phyloP scores from a whole-genome alignment of 352 stramenopile genomes.

The Globisporangium paroecandrum region DNA sequence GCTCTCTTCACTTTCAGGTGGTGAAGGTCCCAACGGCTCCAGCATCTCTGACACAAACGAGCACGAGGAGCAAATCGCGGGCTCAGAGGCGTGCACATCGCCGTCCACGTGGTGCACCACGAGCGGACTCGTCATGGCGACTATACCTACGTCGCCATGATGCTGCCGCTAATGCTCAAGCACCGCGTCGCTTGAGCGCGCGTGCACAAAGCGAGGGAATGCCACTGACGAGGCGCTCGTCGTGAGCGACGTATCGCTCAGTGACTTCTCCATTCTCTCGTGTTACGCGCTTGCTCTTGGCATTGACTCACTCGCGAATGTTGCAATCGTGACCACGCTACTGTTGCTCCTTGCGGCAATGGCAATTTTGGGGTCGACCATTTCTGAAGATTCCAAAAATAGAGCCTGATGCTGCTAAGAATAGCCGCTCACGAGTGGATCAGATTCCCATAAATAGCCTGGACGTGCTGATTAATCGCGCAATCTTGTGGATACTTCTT shows the following conservation, averaged over 20 bases:
- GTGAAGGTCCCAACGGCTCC: not conserved
- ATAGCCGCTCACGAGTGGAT: not conserved
- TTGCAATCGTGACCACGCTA: too few species aligned
- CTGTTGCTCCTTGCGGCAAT: too few species aligned
- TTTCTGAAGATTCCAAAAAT: not conserved
- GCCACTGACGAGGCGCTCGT: not conserved
- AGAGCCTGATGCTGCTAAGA: not conserved
- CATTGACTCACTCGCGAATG: too few species aligned
- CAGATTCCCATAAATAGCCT: not conserved
- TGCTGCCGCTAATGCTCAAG: not conserved
- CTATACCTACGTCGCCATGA: not conserved
- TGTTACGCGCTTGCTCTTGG: too few species aligned
- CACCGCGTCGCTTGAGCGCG: not conserved
- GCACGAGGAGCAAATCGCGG: not conserved
- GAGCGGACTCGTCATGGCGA: too few species aligned
- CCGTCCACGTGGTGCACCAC: not conserved
- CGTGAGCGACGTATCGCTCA: not conserved
- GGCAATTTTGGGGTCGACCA: not conserved
- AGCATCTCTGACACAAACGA: slow-evolving; percentile 1
- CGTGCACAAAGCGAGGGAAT: not conserved
- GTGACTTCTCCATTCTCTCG: slow-evolving; percentile 4
- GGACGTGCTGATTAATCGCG: not conserved
- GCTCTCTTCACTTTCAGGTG: not conserved
- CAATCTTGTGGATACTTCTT: not conserved
- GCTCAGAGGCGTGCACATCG: not conserved